Conservation (phyloP, 331 rosid genomes). For the Phaseolus coccineus region DNA sequence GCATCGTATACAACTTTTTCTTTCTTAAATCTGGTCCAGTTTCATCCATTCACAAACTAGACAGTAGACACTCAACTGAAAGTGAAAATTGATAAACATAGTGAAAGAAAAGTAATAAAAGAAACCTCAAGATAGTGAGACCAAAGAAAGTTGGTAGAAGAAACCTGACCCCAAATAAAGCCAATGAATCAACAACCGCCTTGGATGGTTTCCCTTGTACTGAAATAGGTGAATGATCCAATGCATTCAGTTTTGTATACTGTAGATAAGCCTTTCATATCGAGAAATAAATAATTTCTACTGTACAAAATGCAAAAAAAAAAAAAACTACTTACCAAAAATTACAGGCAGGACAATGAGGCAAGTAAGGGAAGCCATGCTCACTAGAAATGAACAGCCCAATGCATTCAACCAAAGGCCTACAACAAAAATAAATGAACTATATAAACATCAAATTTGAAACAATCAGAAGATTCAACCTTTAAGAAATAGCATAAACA, state of each 20-base stretch:
- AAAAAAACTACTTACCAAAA: constrained; percentile 63
- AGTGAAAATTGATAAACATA: constrained; percentile 10
- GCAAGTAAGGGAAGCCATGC: constrained; percentile 98
- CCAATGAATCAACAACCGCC: constrained; percentile 90
- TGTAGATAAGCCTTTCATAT: constrained; percentile 28
- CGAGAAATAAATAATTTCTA: constrained; percentile 29
- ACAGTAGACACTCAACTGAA: constrained; percentile 21
- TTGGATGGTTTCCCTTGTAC: constrained; percentile 95
- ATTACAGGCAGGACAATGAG: constrained; percentile 82
- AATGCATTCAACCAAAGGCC: constrained; percentile 90
- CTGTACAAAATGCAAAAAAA: not conserved
- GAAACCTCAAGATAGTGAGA: constrained; percentile 35
- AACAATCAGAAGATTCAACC: constrained; percentile 15
- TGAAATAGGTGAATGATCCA: constrained; percentile 60
- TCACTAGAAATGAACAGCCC: constrained; percentile 96
- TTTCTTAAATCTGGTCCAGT: not conserved
- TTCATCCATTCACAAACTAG: constrained; percentile 22
- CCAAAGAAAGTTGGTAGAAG: constrained; percentile 46
- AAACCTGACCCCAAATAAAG: constrained; percentile 98
- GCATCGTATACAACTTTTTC: not conserved
- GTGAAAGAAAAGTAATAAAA: constrained; percentile 18
- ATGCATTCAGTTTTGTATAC: constrained; percentile 39
- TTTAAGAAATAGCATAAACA: constrained; percentile 14
- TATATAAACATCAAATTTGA: constrained; percentile 4
- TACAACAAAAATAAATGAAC: constrained; percentile 37